Evolutionary conservation across 768 basidiomycete species (phyloP).

Genomic region (Udeniomyces megalosporus): DNA sequence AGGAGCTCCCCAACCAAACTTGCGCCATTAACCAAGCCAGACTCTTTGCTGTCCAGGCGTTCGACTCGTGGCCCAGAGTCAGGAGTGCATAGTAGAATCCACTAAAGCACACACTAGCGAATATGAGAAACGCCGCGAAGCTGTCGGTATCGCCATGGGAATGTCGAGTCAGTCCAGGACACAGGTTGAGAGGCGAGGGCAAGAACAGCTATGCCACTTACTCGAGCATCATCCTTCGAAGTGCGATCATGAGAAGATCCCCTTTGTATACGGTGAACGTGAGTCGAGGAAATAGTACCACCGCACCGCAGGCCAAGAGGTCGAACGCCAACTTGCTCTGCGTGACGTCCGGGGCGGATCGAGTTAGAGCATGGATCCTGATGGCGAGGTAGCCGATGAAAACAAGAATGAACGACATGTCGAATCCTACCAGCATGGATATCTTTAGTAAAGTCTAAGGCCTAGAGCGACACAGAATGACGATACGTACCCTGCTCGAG

Average conservation of each 20-base stretch:
- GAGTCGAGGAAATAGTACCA: slow-evolving; percentile 67
- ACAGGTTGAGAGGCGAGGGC: too few relatives aligned
- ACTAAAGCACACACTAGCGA: slow-evolving; percentile 65
- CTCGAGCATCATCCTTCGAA: slow-evolving; percentile 2
- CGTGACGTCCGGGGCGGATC: slow-evolving; percentile 26
- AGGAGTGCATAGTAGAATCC: slow-evolving; percentile 48
- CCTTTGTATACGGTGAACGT: slow-evolving; percentile 16
- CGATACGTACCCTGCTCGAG: too few relatives aligned
- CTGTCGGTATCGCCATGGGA: background rate
- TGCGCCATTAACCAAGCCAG: background rate
- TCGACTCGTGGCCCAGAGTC: slow-evolving; percentile 34
- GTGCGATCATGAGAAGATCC: slow-evolving; percentile 9
- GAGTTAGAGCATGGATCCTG: slow-evolving; percentile 41
- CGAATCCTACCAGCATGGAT: slow-evolving; percentile 4
- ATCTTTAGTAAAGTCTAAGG: too few relatives aligned
- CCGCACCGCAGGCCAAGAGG: slow-evolving; percentile 65
- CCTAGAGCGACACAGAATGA: too few relatives aligned
- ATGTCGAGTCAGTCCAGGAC: too few relatives aligned
- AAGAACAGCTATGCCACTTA: background rate
- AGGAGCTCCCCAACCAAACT: slow-evolving; percentile 17
- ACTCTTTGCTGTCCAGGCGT: slow-evolving; percentile 1
- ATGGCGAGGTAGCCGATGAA: slow-evolving; percentile 52
- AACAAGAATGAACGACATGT: slow-evolving; percentile 38
- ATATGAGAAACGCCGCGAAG: slow-evolving; percentile 60
- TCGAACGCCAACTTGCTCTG: slow-evolving; percentile 52